These are phyloP conservation scores for Podaxis rugospora DNA, from an alignment of 768 basidiomycete genomes.

Conservation along the genomic window DNA sequence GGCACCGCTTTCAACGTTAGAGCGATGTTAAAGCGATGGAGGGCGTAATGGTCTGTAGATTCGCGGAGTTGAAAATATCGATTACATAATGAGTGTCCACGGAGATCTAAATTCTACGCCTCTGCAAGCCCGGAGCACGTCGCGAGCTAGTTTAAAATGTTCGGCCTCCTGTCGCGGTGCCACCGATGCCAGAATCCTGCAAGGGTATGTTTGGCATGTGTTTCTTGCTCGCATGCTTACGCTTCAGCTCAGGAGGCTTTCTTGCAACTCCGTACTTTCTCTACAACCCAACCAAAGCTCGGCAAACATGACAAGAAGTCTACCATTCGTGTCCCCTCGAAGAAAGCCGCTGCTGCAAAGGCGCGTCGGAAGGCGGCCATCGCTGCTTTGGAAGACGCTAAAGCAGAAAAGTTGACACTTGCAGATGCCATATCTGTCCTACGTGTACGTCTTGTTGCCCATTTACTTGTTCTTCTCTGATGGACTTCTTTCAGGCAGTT, in stretches of 20 bases:
- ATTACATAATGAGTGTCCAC: constrained; percentile 8
- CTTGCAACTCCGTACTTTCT: constrained; percentile 35
- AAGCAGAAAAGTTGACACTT: constrained; percentile 63
- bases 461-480: not conserved
- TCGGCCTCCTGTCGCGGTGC: constrained; percentile 17
- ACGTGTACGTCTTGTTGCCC: constrained; percentile 43
- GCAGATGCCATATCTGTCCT: constrained; percentile 64
- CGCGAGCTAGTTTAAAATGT: constrained; percentile 8
- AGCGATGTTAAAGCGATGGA: not conserved
- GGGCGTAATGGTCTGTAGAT: not conserved
- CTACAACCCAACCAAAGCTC: constrained; percentile 38
- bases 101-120: not conserved
- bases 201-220: constrained; percentile 14
- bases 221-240: not conserved
- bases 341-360: constrained; percentile 67
- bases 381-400: constrained; percentile 51
- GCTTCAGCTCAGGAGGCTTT: constrained; percentile 6
- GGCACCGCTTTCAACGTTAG: not conserved
- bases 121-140: not conserved
- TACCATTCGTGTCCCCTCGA: constrained; percentile 57
- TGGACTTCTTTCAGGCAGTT: constrained; percentile 53
- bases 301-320: constrained; percentile 44
- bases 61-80: constrained; percentile 1
- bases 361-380: constrained; percentile 53
- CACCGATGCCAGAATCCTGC: constrained; percentile 24